Conservation (phyloP, 306 rosid species). For the Ormosia emarginata region DNA sequence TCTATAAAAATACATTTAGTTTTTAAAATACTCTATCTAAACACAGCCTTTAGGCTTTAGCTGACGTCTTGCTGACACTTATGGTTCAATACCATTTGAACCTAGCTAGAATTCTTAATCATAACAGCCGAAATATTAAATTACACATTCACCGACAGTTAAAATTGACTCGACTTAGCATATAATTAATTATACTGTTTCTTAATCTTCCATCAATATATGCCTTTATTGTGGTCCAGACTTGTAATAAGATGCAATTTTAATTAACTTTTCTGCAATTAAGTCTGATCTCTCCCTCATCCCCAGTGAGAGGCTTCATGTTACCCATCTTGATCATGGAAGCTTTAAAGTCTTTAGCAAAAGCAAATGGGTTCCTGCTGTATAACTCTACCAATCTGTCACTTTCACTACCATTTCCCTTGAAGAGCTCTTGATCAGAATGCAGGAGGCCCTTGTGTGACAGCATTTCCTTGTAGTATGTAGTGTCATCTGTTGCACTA, state of each 20-base stretch:
- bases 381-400: constrained; percentile 30
- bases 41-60: too few relatives aligned
- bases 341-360: constrained; percentile 29
- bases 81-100: constrained; percentile 1
- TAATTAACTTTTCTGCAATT: constrained; percentile 39
- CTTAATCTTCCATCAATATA: background rate
- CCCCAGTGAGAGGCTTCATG: constrained; percentile 23
- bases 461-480: constrained; percentile 17
- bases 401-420: constrained; percentile 26
- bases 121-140: background rate
- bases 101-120: background rate
- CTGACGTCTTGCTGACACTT: too few relatives aligned
- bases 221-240: background rate
- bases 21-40: too few relatives aligned
- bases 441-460: constrained; percentile 35
- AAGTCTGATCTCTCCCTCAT: constrained; percentile 25
- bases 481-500: constrained; percentile 13
- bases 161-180: background rate
- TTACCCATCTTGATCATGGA: constrained; percentile 48
- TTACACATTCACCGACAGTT: background rate
- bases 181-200: background rate
- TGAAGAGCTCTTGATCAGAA: constrained; percentile 41
- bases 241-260: background rate
- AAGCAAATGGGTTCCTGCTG: background rate
- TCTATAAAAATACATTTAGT: too few relatives aligned